A percentile compares a stretch with the other conserved stretches of the same genome.
Conservation (phyloP, 148 eudicot genomes). For the Diospyros lotus region DNA sequence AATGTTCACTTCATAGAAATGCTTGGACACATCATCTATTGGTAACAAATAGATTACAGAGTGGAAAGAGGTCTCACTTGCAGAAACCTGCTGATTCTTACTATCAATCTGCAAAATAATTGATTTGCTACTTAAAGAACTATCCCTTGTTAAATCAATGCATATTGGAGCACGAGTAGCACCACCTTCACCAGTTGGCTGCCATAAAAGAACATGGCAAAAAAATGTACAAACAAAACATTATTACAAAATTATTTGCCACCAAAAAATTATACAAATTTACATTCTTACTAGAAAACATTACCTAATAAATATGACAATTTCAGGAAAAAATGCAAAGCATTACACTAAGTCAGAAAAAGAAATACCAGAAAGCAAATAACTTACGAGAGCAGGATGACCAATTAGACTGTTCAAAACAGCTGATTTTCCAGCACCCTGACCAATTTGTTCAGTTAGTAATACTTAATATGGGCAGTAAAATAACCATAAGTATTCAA, state of each 20-base stretch:
- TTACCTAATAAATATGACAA: not conserved
- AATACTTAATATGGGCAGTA: not conserved
- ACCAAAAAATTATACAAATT: not conserved
- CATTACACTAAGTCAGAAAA: not conserved
- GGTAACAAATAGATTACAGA: conserved; percentile 7
- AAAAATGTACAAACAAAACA: not conserved
- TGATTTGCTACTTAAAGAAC: conserved; percentile 81
- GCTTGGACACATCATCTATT: no score
- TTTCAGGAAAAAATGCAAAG: not conserved
- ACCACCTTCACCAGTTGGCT: conserved; percentile 99
- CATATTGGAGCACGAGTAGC: conserved; percentile 98
- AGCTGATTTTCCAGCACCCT: conserved; percentile 99
- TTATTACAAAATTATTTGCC: not conserved
- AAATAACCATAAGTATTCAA: not conserved
- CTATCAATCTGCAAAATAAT: conserved; percentile 89
- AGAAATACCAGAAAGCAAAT: not conserved
- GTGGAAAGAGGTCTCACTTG: conserved; percentile 62
- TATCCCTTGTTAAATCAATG: conserved; percentile 77
- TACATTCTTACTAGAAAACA: not conserved
- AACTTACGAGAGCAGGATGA: conserved; percentile 89
- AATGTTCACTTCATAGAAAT: not conserved
- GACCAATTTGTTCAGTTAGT: conserved; percentile 19
- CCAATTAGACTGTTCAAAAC: conserved; percentile 96
- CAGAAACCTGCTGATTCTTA: conserved; percentile 89
- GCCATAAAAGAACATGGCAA: conserved; percentile 13